phyloP scores from a whole-genome alignment of 1,284 basidiomycete genomes.

The Ustilago lituana region DNA sequence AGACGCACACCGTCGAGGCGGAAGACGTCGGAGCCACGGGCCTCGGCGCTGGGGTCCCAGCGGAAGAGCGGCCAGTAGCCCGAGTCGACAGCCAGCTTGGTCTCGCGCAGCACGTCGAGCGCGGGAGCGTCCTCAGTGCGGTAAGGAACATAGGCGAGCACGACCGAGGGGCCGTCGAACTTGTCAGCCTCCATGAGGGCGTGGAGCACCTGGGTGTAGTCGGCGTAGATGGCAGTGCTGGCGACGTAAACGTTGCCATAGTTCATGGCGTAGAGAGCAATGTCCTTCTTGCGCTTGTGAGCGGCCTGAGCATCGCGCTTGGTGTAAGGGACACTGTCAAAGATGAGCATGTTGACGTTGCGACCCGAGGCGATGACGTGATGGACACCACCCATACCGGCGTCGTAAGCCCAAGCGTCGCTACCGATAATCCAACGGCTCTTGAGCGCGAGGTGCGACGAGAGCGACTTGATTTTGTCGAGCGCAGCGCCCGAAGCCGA shows the following conservation, averaged over 20 bases:
- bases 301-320: constrained; percentile 70
- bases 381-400: constrained; percentile 94
- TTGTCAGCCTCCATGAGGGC: constrained; percentile 89
- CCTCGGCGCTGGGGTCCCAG: constrained; percentile 86
- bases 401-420: constrained; percentile 96
- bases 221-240: constrained; percentile 92
- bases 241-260: constrained; percentile 96
- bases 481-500: constrained; percentile 70
- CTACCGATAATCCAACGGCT: constrained; percentile 92
- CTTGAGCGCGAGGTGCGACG: constrained; percentile 48
- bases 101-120: constrained; percentile 91
- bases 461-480: constrained; percentile 53
- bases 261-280: constrained; percentile 87
- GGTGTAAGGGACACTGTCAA: constrained; percentile 91
- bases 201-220: constrained; percentile 93
- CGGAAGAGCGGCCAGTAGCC: constrained; percentile 99
- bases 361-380: constrained; percentile 89
- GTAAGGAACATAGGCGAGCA: constrained; percentile 95
- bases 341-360: constrained; percentile 93
- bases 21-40: constrained; percentile 82
- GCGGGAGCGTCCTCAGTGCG: constrained; percentile 76
- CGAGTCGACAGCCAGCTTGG: constrained; percentile 93
- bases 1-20: constrained; percentile 90
- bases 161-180: constrained; percentile 87
- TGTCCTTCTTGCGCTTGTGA: constrained; percentile 67